phyloP scores from a whole-genome alignment of 495 filamentous ascomycete species.

The Darksidea phi region DNA sequence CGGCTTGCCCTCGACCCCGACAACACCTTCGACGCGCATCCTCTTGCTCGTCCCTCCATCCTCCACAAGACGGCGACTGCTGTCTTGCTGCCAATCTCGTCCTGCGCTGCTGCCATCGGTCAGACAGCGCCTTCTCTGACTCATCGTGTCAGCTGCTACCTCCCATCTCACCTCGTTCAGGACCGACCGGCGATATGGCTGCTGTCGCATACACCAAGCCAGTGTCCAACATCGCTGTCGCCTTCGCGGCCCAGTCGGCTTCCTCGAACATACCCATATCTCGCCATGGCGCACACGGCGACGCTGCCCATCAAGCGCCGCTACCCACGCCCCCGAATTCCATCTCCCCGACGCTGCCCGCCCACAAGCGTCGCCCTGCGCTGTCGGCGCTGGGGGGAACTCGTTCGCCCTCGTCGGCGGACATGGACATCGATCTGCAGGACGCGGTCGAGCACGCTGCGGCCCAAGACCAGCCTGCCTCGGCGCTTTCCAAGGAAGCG shows the following conservation, averaged over 20 bases:
- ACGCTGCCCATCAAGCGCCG: conserved; percentile 58
- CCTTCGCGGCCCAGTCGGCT: conserved; percentile 61
- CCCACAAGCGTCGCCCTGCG: conserved; percentile 62
- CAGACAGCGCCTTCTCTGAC: conserved; percentile 19
- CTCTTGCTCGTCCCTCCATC: not conserved
- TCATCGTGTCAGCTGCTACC: conserved; percentile 23
- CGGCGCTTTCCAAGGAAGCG: conserved; percentile 34
- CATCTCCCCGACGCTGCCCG: conserved; percentile 84
- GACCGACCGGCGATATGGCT: conserved; percentile 55
- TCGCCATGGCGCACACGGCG: conserved; percentile 52
- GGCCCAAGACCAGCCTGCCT: conserved; percentile 44
- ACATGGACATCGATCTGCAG: conserved; percentile 84
- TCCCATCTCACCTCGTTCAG: conserved; percentile 1
- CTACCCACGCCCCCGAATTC: conserved; percentile 95
- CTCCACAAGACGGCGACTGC: conserved; percentile 11
- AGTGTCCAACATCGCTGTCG: conserved; percentile 60
- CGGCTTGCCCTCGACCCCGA: conserved; percentile 26
- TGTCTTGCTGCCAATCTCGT: conserved; percentile 7
- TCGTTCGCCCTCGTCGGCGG: conserved; percentile 63
- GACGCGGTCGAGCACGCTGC: conserved; percentile 60
- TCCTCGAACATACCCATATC: conserved; percentile 72
- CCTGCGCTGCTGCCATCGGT: conserved; percentile 22
- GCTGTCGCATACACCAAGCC: conserved; percentile 41
- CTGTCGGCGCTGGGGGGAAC: conserved; percentile 52
- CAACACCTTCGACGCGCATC: not conserved